Base-by-base conservation (phyloP, 2,329 filamentous ascomycete genomes). In the Paecilomyces variotii region DNA sequence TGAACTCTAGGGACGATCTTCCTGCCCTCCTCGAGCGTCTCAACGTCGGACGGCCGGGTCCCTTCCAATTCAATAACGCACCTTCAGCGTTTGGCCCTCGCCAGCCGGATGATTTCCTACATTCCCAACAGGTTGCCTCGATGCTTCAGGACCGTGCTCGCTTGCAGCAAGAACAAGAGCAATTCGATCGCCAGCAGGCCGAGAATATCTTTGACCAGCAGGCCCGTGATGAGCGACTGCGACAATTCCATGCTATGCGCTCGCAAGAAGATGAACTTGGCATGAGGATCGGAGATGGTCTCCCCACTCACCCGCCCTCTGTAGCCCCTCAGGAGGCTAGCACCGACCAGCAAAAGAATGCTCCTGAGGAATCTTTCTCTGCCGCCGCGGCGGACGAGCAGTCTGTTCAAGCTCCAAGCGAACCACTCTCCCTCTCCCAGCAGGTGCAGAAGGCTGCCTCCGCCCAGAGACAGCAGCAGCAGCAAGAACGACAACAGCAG, bases 241-340 rank as follows among this genome's bases (percentile, higher is more conserved):
- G 89, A 64, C 88, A 97, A 69, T 97, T 97, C 70, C 85, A 95
- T 66, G 84, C 88, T 30, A 77, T 94, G 55, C 84, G 89, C 65
- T 83, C 87, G n/a, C 84, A 89, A 68, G 84, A 87, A 60, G 90
- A 92, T 59, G 74, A 76, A 54, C 65, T 71, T 57, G 70, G 69
- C 4, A 59, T 73, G 59, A 67, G 72, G 57, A 73, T 69, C 53
- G 67, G 67, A 32, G 76, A 79, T 56, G 74, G 74, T 35, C 63
- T 76, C 26, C 72, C 73, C n/a, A 76, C 71, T 45, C 73, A 76
- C 60, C 74, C 74, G 7, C 68, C 74, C 27, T 63, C 72, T 56
- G 66, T 63, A 2, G 61, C 64, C 11, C 66, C 69, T 52, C 66
- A 67, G 59, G 63, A 65, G 32, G 58, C 63, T 4, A 73, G 74